These are phyloP conservation scores for Aspergillus sp. DNA, from an alignment of 2,329 filamentous ascomycete species.

Conservation along the genomic window DNA sequence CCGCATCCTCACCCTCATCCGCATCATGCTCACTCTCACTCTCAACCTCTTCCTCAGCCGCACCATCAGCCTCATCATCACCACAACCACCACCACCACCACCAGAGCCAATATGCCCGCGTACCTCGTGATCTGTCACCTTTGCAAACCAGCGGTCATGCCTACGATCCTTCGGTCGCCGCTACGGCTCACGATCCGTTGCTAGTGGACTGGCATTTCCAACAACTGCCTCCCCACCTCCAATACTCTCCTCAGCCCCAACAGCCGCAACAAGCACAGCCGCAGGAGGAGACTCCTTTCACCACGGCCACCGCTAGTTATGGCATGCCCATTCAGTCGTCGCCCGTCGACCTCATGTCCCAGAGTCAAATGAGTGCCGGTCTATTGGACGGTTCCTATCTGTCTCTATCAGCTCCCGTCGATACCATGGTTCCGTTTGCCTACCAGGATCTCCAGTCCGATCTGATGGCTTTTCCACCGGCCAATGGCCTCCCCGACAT, in stretches of 20 bases:
- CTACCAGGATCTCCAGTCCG: constrained; percentile 71
- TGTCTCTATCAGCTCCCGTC: constrained; percentile 47
- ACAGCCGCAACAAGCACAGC: constrained; percentile 1
- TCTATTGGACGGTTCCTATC: constrained; percentile 57
- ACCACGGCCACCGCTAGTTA: constrained; percentile 53
- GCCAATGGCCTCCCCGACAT: constrained; percentile 41
- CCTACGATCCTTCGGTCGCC: constrained; percentile 34
- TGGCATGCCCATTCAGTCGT: constrained; percentile 36
- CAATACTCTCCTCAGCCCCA: constrained; percentile 17
- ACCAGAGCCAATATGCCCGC: not conserved
- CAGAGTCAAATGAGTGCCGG: constrained; percentile 55
- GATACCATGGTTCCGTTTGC: constrained; percentile 57
- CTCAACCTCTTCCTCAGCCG: not conserved
- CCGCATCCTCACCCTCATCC: not conserved
- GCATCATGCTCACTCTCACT: not conserved
- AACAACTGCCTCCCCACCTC: constrained; percentile 33
- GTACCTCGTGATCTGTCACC: constrained; percentile 32
- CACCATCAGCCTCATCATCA: not conserved
- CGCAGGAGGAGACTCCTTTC: constrained; percentile 48
- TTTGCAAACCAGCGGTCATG: constrained; percentile 37
- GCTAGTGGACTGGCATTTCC: constrained; percentile 41
- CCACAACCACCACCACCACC: not conserved
- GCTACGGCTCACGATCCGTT: constrained; percentile 31
- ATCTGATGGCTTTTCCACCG: constrained; percentile 50
- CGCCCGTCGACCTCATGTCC: constrained; percentile 48